Base-by-base conservation (phyloP, 2,329 filamentous ascomycete species). In the Nannizzia gypsea region DNA sequence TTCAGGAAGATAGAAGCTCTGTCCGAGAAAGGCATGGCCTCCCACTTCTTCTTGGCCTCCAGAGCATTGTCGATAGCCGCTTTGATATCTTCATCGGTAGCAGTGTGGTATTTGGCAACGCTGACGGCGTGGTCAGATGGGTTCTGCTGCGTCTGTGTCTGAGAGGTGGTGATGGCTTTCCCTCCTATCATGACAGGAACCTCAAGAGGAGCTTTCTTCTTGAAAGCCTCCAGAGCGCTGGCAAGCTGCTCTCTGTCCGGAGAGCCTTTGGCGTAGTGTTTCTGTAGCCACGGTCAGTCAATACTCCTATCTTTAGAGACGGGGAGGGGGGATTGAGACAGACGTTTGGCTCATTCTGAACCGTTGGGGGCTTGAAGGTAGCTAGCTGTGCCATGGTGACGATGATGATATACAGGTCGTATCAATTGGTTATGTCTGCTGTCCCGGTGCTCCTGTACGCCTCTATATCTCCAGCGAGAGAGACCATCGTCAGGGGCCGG, bases 341-440 rank as follows among this genome's bases (percentile, higher is more conserved):
- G 75, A 96, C 91, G 73, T 96, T 99, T n/a, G 90, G 90, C 78
- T 99, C 93, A 72, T 99, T 99, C 71, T 83, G 79, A 67, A 96
- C 83, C 64, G 85, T 85, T 56, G 93, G 93, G 57, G 91, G 83
- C 78, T 89, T 92, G 82, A 96, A 97, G 63, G 84, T 81, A 56
- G 90, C 91, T 64, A 95, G 79, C 6, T 84, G 87, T 60, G 85
- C 68, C 59, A 61, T 63, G 26, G 31, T 28, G 48, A 61, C 62
- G 26, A 42, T 28, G 48, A 52, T 24, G 48, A 4, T 52, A 31
- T 52, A 26, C 24, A 26, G 42, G 17, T 22, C n/a, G 17, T 31
- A 24, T n/a, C 22, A 28, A 24, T 46, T 46, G n/a, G 42, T 24
- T 31, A 28, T 50, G 13, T 42, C 38, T 20, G 15, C 15, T 42